Evolutionary conservation across 2,329 filamentous ascomycete species (phyloP), one percentile per base, ranked within the genome.

Genomic region (Cladosporium oxysporum): DNA sequence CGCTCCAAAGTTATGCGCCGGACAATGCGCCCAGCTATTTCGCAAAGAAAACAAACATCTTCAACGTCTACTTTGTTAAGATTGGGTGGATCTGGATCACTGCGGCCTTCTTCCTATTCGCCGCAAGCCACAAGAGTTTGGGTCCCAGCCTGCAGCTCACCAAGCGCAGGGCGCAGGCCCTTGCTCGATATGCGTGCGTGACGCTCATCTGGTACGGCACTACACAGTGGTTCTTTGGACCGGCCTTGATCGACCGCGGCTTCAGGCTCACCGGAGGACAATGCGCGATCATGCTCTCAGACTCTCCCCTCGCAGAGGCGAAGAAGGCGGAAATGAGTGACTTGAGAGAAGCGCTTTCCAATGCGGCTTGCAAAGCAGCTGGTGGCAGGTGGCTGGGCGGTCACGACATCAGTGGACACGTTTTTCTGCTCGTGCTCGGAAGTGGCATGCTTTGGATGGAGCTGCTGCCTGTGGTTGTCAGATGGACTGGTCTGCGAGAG

Each of bases 191-290:
- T 83, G 81, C 70, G 0, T 79, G 90, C 10, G 86, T 92, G 0
- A 98, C 95, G 10, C 73, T 80, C 1, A 90, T 89, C 79, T 99
- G 95, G 95, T 83, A 92, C 50, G 80, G 92, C 47, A 88, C 95
- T 21, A 99, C 95, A 69, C 95, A 98, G 82, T 98, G 95, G 95
- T 98, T 89, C 78, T 97, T 99, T 74, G 95, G 95, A 0, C 89
- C 95, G 2, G 85, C 93, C 23, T 82, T 99, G 58, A 94, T 98
- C 72, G 95, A 99, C 77, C 89, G 93, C 65, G 88, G 90, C 3
- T 99, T 98, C 77, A 83, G 88, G n/a, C 86, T 92, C 78, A 97
- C 92, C 0, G 95, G 95, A 3, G 95, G 95, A 1, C 86, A 86
- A 73, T 99, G 95, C 77, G 88, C 92, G 75, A 72, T 87, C 16